phyloP scores from a whole-genome alignment of 805 yeast genomes.

The Millerago galiae region DNA sequence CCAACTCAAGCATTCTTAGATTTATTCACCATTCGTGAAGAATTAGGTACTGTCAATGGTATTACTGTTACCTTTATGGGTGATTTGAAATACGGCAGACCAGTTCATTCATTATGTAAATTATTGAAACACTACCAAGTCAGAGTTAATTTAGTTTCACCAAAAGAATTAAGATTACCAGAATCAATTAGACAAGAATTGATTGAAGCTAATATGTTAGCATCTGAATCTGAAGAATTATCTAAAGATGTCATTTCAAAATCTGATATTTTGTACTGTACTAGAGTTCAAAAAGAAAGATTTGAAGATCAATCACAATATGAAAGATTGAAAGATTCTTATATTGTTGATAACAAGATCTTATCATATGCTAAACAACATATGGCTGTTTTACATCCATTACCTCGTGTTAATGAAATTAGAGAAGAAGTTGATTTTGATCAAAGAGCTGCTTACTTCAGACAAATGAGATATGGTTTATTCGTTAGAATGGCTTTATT shows the following conservation, averaged over 20 bases:
- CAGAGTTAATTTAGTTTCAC: slow-evolving; percentile 85
- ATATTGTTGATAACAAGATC: slow-evolving; percentile 87
- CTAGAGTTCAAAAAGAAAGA: slow-evolving; percentile 97
- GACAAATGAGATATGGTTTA: slow-evolving; percentile 98
- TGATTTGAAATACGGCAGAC: slow-evolving; percentile 96
- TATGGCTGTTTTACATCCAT: slow-evolving; percentile 98
- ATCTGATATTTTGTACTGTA: slow-evolving; percentile 94
- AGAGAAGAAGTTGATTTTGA: slow-evolving; percentile 98
- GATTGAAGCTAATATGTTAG: slow-evolving; percentile 59
- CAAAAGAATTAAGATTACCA: slow-evolving; percentile 83
- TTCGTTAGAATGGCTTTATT: slow-evolving; percentile 98
- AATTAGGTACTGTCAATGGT: slow-evolving; percentile 96
- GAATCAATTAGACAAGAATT: slow-evolving; percentile 63
- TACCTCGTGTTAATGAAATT: slow-evolving; percentile 95
- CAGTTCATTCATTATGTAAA: slow-evolving; percentile 93
- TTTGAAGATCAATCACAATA: slow-evolving; percentile 71
- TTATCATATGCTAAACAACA: slow-evolving; percentile 92
- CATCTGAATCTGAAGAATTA: slow-evolving; percentile 65
- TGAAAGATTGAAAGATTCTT: slow-evolving; percentile 83
- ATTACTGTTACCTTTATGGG: slow-evolving; percentile 98
- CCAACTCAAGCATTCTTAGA: slow-evolving; percentile 98
- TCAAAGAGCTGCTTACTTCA: slow-evolving; percentile 98
- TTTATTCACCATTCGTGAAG: slow-evolving; percentile 97
- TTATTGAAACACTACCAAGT: slow-evolving; percentile 89
- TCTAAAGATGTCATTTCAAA: slow-evolving; percentile 80